These are phyloP conservation scores for Aspergillus spinulosporus DNA, from an alignment of 2,329 filamentous ascomycete species.

Conservation along the genomic window DNA sequence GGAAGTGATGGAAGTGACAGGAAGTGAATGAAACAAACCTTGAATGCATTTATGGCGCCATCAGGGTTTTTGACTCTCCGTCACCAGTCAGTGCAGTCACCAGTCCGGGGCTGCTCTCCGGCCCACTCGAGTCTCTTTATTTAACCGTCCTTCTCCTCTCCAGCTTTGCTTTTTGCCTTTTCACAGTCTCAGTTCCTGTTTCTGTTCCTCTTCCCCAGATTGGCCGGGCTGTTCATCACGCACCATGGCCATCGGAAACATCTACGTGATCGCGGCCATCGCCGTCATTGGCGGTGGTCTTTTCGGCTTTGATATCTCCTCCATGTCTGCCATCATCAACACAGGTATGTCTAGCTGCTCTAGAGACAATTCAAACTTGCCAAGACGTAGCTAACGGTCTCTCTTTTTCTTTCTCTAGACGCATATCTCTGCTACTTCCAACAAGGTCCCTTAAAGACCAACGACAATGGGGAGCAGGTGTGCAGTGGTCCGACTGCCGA, in stretches of 20 bases:
- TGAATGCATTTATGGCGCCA: not conserved
- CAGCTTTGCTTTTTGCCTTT: not conserved
- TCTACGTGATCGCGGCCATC: conserved; percentile 60
- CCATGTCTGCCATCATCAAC: conserved; percentile 69
- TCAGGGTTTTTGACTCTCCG: not conserved
- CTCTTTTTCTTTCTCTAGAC: conserved; percentile 25
- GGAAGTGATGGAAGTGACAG: not conserved
- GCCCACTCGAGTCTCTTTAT: conserved; percentile 3
- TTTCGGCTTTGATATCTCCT: conserved; percentile 78
- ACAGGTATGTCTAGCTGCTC: conserved; percentile 39
- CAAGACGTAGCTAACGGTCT: too few species aligned
- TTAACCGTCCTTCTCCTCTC: conserved; percentile 3
- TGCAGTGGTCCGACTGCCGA: conserved; percentile 49
- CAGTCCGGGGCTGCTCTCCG: not conserved
- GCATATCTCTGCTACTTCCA: conserved; percentile 73
- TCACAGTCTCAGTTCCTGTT: conserved; percentile 6
- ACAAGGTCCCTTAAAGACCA: conserved; percentile 45
- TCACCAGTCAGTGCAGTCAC: not conserved
- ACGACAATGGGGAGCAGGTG: conserved; percentile 30
- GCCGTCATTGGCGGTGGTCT: conserved; percentile 66
- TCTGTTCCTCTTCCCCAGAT: conserved; percentile 5
- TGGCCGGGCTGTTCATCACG: not conserved
- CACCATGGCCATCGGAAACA: conserved; percentile 53
- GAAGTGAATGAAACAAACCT: not conserved
- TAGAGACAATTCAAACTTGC: too few species aligned